phyloP scores from a whole-genome alignment of 495 filamentous ascomycete genomes.

The Rhypophila decipiens region DNA sequence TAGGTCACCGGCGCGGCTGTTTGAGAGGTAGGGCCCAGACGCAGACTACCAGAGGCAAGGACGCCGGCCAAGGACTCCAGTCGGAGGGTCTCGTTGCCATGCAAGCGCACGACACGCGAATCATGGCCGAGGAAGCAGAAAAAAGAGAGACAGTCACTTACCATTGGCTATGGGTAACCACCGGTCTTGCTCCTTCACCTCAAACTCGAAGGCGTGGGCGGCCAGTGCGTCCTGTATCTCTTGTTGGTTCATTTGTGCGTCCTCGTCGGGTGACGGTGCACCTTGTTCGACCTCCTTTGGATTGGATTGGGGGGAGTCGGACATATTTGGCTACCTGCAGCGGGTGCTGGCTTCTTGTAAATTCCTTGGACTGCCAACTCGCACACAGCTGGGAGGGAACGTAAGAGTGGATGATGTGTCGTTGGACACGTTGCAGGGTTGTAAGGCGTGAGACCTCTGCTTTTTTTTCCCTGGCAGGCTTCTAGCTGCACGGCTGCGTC shows the following conservation, averaged over 20 bases:
- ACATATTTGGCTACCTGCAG: conserved; percentile 80
- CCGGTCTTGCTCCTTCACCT: conserved; percentile 99
- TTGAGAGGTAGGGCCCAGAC: conserved; percentile 44
- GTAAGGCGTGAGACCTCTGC: conserved; percentile 39
- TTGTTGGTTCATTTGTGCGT: conserved; percentile 56
- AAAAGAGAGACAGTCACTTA: conserved; percentile 40
- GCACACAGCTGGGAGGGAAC: conserved; percentile 44
- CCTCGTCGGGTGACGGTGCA: conserved; percentile 88
- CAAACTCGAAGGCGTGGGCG: conserved; percentile 76
- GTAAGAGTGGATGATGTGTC: conserved; percentile 46
- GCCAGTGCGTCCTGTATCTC: conserved; percentile 54
- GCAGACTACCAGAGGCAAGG: conserved; percentile 25
- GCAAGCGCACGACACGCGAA: conserved; percentile 32
- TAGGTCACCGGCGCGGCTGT: conserved; percentile 37
- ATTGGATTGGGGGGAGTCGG: conserved; percentile 90
- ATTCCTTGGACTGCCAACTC: conserved; percentile 50
- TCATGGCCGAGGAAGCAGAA: conserved; percentile 46
- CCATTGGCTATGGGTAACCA: conserved; percentile 99
- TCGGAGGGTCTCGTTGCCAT: conserved; percentile 27
- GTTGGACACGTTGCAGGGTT: conserved; percentile 49
- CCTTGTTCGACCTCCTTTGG: conserved; percentile 90
- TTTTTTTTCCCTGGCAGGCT: conserved; percentile 43
- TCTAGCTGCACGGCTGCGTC: conserved; percentile 27
- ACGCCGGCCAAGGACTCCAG: conserved; percentile 43
- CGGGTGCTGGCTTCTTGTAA: conserved; percentile 51